Conservation (phyloP, 2,329 filamentous ascomycete genomes). For the Xylariomycetidae sp. region DNA sequence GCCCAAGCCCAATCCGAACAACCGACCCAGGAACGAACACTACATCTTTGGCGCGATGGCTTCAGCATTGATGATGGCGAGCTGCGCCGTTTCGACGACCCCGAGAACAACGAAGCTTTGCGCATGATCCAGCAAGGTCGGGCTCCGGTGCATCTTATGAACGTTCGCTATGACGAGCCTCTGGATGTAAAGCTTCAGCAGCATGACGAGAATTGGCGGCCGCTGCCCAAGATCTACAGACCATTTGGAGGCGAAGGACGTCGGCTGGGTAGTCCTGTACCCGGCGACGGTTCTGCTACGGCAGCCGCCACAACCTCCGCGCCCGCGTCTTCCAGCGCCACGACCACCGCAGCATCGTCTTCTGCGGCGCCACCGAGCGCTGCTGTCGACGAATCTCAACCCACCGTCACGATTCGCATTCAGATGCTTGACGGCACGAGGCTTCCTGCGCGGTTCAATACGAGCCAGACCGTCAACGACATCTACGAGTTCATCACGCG, state of each 20-base stretch:
- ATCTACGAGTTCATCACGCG: constrained; percentile 68
- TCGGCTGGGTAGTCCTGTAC: constrained; percentile 71
- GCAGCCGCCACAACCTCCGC: constrained; percentile 25
- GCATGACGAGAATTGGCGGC: constrained; percentile 67
- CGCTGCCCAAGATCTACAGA: constrained; percentile 68
- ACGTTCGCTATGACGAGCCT: constrained; percentile 66
- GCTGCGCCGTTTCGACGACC: constrained; percentile 73
- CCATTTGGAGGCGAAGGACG: constrained; percentile 69
- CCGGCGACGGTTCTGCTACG: constrained; percentile 41
- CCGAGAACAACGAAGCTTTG: constrained; percentile 64
- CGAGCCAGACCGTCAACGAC: constrained; percentile 68
- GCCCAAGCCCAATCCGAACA: constrained; percentile 25
- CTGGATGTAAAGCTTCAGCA: constrained; percentile 75
- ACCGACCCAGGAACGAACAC: constrained; percentile 56
- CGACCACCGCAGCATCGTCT: constrained; percentile 11
- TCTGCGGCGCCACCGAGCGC: constrained; percentile 9
- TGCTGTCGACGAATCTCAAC: constrained; percentile 58
- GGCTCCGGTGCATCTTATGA: constrained; percentile 71
- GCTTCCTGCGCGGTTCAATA: constrained; percentile 76
- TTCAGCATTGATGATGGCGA: constrained; percentile 81
- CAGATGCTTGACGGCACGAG: constrained; percentile 73
- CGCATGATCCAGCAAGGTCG: constrained; percentile 71
- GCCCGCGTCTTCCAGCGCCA: constrained; percentile 23
- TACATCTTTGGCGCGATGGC: constrained; percentile 78
- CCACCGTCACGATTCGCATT: constrained; percentile 65